Conservation (phyloP, 225 moss, liverwort and hornwort genomes). For the Climacium dendroides region DNA sequence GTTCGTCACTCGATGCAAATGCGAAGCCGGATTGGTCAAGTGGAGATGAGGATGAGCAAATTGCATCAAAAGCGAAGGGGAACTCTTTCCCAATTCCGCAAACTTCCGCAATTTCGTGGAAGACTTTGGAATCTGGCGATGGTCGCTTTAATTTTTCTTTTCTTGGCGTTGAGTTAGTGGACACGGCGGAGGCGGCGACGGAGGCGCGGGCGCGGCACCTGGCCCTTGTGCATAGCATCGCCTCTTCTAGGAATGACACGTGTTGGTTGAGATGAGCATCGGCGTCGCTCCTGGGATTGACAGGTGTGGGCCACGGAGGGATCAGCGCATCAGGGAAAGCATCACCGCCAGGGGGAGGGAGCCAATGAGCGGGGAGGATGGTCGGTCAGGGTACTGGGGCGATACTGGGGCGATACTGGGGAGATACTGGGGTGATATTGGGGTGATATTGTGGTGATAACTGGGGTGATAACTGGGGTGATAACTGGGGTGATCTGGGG, state of each 20-base stretch:
- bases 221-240: neutral
- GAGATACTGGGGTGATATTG: too few species aligned
- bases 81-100: neutral
- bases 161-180: neutral
- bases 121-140: neutral
- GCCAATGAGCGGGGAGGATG: neutral
- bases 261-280: neutral
- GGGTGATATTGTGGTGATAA: too few species aligned
- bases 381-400: neutral
- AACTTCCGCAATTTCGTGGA: neutral
- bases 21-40: neutral
- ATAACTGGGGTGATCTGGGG: too few species aligned
- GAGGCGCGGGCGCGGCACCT: neutral
- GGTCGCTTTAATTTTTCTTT: neutral
- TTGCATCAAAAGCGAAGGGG: neutral
- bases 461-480: too few species aligned
- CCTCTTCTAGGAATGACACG: neutral
- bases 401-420: too few species aligned
- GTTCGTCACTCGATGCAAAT: too few species aligned
- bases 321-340: neutral
- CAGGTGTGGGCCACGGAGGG: neutral
- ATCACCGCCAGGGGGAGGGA: neutral
- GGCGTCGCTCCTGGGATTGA: neutral
- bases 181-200: neutral
- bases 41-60: neutral